Evolutionary conservation across 495 filamentous ascomycete species (phyloP).

Genomic region (Talaromyces borbonicus): DNA sequence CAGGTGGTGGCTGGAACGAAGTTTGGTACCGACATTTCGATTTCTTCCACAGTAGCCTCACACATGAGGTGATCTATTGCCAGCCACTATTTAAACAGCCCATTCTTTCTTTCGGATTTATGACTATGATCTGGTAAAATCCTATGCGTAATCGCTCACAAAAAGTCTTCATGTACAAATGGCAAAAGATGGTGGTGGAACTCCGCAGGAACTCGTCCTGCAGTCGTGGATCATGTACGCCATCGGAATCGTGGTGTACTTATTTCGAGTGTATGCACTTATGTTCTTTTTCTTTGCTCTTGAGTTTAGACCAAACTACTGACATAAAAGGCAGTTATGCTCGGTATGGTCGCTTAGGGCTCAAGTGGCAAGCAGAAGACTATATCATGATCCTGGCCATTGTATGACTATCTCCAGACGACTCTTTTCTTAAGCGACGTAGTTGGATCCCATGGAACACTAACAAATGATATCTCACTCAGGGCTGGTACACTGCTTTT

Average conservation of each 20-base stretch:
- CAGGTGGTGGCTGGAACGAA: too few species aligned
- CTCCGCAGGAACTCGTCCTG: slow-evolving; percentile 11
- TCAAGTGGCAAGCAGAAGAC: slow-evolving; percentile 22
- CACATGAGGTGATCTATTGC: too few species aligned
- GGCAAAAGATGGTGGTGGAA: slow-evolving; percentile 10
- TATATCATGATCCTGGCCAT: slow-evolving; percentile 23
- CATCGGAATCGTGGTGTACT: slow-evolving; percentile 17
- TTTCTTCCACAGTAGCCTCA: too few species aligned
- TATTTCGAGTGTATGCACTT: slow-evolving; percentile 16
- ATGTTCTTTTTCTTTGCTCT: background rate
- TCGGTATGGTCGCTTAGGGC: slow-evolving; percentile 19
- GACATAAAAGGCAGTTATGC: slow-evolving; percentile 17
- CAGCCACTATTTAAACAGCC: too few species aligned
- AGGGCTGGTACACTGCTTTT: slow-evolving; percentile 24
- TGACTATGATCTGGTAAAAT: too few species aligned
- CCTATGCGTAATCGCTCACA: too few species aligned
- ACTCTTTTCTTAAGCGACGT: background rate
- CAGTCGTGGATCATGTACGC: slow-evolving; percentile 20
- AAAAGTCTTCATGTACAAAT: too few species aligned
- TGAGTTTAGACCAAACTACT: background rate
- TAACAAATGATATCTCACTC: too few species aligned
- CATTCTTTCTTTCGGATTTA: too few species aligned
- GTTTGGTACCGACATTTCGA: too few species aligned
- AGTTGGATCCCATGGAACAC: too few species aligned
- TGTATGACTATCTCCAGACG: slow-evolving; percentile 12